Base-by-base conservation (phyloP, 495 filamentous ascomycete species). In the Penicillium nucicola region DNA sequence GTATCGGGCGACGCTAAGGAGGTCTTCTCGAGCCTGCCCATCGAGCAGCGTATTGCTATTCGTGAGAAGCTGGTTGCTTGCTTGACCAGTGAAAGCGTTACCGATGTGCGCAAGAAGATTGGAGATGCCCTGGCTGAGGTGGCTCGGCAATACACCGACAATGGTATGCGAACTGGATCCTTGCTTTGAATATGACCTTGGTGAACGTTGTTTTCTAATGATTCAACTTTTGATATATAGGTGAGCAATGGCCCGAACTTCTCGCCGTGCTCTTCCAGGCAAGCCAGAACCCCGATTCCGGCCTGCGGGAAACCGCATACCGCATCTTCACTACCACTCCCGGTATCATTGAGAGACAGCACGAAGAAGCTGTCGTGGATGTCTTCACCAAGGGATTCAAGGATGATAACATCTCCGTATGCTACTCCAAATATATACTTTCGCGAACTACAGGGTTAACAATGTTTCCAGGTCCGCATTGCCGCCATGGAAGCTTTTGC, bases 401-500 rank as follows among this genome's bases (percentile, higher is more conserved):
- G 55, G 95, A 99, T 71, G 83, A 84, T 19, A 85, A 90, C 28
- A 83, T 90, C 33, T 70, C 80, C 15, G 89, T 95, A 84, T 35
- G 82, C 60, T 13, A 28, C 13, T 14, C 9, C 31, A 31, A 10
- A 15, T 14, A 38, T 18, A 18, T 4, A 20, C 19, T 11, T 42
- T 40, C n/a, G n/a, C n/a, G 19, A 25, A 6, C 34, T 42, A 30
- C 20, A 25, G 19, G 17, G 31, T 55, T 42, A 50, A 38, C 51
- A 14, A 50, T 44, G 22, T 55, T 31, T 50, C 40, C 6, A 89
- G 82, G 89, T 95, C 40, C 86, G 91, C 38, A 84, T 97, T 51
- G 84, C 92, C 30, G 90, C 95, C 45, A 92, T 97, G 87, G 90
- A 97, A 58, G 95, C 95, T 9, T 97, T 97, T 63, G 85, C 93